Evolutionary conservation across 441 rosid species (phyloP).

Genomic region (Caryocar brasiliense): DNA sequence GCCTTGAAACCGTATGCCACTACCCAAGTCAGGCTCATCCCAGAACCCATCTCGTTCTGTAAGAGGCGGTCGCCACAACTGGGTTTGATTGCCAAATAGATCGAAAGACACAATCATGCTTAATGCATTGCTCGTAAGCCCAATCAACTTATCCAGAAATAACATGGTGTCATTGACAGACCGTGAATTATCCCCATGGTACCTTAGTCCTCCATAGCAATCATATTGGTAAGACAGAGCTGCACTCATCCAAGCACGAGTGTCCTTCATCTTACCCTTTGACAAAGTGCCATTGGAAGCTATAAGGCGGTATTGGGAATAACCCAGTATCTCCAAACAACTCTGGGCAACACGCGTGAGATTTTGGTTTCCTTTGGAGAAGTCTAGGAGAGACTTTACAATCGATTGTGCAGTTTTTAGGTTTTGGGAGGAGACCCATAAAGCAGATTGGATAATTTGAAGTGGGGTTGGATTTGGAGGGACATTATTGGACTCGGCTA

Average conservation of each 20-base stretch:
- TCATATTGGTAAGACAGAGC: conserved; percentile 60
- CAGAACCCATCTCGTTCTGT: conserved; percentile 77
- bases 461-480: conserved; percentile 43
- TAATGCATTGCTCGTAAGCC: conserved; percentile 56
- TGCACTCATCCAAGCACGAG: conserved; percentile 78
- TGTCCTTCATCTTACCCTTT: conserved; percentile 42
- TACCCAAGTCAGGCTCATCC: conserved; percentile 29
- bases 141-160: conserved; percentile 32
- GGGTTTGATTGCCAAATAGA: conserved; percentile 37
- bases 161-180: conserved; percentile 36
- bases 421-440: conserved; percentile 39
- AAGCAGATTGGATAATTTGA: conserved; percentile 51
- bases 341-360: conserved; percentile 35
- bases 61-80: conserved; percentile 44
- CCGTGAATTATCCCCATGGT: conserved; percentile 38
- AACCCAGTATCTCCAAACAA: conserved; percentile 41
- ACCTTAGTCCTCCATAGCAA: conserved; percentile 60
- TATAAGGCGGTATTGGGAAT: conserved; percentile 41
- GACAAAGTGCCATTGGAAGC: conserved; percentile 26
- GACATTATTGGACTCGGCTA: conserved; percentile 27
- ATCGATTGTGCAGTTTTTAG: conserved; percentile 37
- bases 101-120: conserved; percentile 62
- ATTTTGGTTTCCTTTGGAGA: conserved; percentile 36
- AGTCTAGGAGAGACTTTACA: conserved; percentile 37
- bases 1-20: conserved; percentile 15